phyloP scores from a whole-genome alignment of 805 yeast genomes.

The Pichia gijzeniarum region DNA sequence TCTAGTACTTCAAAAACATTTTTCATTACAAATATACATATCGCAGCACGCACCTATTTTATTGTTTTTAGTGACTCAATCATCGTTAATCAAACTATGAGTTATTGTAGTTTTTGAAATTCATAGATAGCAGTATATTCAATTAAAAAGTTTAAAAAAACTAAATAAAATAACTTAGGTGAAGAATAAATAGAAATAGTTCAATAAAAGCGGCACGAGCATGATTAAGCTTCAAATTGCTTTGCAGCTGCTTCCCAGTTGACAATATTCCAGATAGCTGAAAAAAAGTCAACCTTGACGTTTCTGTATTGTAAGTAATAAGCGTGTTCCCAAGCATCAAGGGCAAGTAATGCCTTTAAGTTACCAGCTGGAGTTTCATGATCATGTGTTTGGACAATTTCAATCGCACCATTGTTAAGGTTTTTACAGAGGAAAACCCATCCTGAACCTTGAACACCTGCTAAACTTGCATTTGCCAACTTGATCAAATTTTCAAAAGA shows the following conservation, averaged over 20 bases:
- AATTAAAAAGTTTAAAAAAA: background rate
- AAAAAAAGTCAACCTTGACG: slow-evolving; percentile 86
- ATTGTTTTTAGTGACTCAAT: too few relatives aligned
- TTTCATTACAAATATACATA: too few relatives aligned
- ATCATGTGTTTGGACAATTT: slow-evolving; percentile 74
- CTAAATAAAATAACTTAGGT: background rate
- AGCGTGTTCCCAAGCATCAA: slow-evolving; percentile 97
- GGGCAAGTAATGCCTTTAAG: slow-evolving; percentile 72
- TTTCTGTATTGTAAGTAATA: slow-evolving; percentile 90
- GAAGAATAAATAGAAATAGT: background rate
- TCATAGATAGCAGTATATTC: background rate
- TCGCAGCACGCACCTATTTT: too few relatives aligned
- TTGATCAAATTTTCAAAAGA: slow-evolving; percentile 60
- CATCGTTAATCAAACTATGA: too few relatives aligned
- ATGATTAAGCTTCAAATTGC: slow-evolving; percentile 44
- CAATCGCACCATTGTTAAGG: slow-evolving; percentile 65
- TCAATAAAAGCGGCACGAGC: background rate
- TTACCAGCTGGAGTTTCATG: slow-evolving; percentile 79
- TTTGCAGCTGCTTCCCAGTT: slow-evolving; percentile 88
- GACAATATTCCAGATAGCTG: slow-evolving; percentile 89
- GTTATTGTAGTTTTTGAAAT: background rate
- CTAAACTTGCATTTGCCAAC: slow-evolving; percentile 62
- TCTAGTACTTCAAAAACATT: too few relatives aligned
- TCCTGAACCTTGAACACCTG: slow-evolving; percentile 91
- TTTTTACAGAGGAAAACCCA: slow-evolving; percentile 91